phyloP scores from a whole-genome alignment of 2,329 filamentous ascomycete species.

The Trichoderma sp. region DNA sequence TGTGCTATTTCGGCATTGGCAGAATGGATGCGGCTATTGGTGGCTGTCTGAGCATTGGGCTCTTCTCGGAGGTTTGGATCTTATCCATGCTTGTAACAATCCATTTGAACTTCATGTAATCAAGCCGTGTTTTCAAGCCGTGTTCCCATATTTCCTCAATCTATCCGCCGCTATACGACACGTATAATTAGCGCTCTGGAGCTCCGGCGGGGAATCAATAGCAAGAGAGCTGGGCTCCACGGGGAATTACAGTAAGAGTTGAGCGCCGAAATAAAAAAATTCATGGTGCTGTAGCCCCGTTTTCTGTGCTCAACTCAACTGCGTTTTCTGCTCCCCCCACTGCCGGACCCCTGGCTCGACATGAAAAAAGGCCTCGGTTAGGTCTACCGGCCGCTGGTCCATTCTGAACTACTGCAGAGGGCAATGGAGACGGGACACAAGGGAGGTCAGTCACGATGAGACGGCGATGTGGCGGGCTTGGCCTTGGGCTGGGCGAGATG shows the following conservation, averaged over 20 bases:
- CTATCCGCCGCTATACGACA: neutral
- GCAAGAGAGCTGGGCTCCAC: neutral
- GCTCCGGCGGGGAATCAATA: neutral
- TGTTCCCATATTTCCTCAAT: neutral
- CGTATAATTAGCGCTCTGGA: neutral
- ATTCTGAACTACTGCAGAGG: neutral
- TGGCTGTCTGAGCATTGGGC: neutral
- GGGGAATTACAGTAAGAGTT: neutral
- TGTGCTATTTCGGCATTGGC: neutral
- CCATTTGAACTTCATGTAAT: neutral
- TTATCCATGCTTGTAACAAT: neutral
- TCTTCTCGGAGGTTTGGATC: neutral
- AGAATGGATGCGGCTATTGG: neutral
- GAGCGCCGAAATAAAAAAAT: neutral
- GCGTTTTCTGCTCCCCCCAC: neutral
- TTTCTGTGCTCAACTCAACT: neutral
- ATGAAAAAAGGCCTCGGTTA: slow-evolving; percentile 1
- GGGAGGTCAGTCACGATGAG: neutral
- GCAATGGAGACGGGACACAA: neutral
- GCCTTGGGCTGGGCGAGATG: neutral
- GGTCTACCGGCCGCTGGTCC: neutral
- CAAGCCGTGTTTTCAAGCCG: neutral
- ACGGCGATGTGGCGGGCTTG: neutral
- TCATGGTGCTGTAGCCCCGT: neutral
- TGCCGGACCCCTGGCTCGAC: neutral